Conservation (phyloP, 495 filamentous ascomycete genomes). For the Penicillium riverlandense region DNA sequence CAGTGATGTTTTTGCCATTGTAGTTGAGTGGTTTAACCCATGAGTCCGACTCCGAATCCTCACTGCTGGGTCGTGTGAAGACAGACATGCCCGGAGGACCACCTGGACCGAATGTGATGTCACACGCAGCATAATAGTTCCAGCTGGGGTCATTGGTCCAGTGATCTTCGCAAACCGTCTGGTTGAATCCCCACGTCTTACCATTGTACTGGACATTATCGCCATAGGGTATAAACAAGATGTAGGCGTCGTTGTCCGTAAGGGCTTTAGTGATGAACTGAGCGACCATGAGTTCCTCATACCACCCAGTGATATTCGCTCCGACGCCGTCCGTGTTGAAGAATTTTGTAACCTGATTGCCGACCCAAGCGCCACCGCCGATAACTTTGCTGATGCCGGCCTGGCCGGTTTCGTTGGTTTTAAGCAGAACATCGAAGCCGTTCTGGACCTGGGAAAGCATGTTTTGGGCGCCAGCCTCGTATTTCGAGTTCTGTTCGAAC, state of each 20-base stretch:
- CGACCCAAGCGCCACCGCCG: background rate
- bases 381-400: background rate
- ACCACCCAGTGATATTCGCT: background rate
- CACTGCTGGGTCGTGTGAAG: background rate
- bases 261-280: background rate
- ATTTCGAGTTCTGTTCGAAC: background rate
- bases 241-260: background rate
- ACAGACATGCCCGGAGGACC: background rate
- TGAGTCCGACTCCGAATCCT: background rate
- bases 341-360: background rate
- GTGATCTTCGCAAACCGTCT: background rate
- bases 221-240: background rate
- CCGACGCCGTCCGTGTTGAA: background rate
- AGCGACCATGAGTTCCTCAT: background rate
- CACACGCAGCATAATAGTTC: background rate
- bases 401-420: background rate
- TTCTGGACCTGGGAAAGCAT: background rate
- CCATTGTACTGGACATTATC: background rate
- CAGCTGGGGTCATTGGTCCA: background rate
- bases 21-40: background rate
- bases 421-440: background rate
- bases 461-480: background rate
- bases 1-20: background rate
- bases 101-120: background rate
- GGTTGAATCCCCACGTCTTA: background rate